These are phyloP conservation scores for Colletotrichum theobromicola DNA, from an alignment of 2,329 filamentous ascomycete species.

Conservation along the genomic window DNA sequence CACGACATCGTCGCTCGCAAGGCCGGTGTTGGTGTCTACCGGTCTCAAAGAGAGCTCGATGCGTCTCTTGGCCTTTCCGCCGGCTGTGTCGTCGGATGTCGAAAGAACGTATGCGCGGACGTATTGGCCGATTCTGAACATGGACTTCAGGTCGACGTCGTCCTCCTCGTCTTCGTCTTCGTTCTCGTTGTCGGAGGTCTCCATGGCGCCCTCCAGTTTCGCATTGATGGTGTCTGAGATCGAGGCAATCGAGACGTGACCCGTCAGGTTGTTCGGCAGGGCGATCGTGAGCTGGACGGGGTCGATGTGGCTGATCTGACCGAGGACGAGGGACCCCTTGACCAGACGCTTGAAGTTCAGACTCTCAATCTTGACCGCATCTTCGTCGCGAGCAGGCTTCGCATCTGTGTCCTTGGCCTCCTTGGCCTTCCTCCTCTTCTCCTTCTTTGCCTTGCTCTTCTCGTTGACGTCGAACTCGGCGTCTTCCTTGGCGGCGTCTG, in stretches of 20 bases:
- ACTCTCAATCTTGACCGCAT: constrained; percentile 77
- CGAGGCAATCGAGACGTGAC: constrained; percentile 90
- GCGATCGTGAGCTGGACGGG: constrained; percentile 79
- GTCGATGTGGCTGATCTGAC: constrained; percentile 83
- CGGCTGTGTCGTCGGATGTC: constrained; percentile 69
- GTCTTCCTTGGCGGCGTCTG: constrained; percentile 90
- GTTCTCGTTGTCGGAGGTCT: constrained; percentile 56
- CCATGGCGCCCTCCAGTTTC: constrained; percentile 73
- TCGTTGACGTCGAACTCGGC: constrained; percentile 57
- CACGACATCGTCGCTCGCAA: constrained; percentile 76
- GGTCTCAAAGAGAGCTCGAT: constrained; percentile 90
- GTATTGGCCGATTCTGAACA: constrained; percentile 88
- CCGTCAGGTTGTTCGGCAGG: constrained; percentile 90
- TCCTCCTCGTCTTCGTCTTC: constrained; percentile 57
- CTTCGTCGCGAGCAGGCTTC: constrained; percentile 58
- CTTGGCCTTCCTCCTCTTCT: constrained; percentile 60
- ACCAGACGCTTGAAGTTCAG: constrained; percentile 90
- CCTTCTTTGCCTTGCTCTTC: constrained; percentile 55
- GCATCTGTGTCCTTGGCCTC: constrained; percentile 40
- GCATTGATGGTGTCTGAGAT: constrained; percentile 81
- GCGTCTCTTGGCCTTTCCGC: constrained; percentile 73
- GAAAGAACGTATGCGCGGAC: constrained; percentile 83
- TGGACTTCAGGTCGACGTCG: constrained; percentile 71
- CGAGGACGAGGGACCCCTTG: constrained; percentile 86
- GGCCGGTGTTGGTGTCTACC: constrained; percentile 75